Evolutionary conservation across 371 early-diverging fungal genomes (phyloP), one percentile per base, ranked within the genome.

Genomic region (Mortierella sp.): DNA sequence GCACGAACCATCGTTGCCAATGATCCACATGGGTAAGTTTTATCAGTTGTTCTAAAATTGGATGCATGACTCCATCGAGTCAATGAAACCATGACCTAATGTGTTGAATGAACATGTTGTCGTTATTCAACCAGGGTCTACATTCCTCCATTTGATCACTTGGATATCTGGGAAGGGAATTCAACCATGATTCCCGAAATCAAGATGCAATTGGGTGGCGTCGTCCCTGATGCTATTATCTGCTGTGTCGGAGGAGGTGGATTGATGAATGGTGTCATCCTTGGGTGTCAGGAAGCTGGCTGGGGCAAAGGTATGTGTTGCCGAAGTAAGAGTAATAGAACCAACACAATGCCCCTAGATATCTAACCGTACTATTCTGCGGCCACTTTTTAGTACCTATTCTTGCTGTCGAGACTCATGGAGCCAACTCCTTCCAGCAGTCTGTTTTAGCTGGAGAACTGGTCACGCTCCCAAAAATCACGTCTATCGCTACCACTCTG

Each of bases 241-340:
- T 88, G 90, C 45, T 85, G 90, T 7, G 93, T 94, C 2, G 94
- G 94, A 8, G 93, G 94, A 38, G 94, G 94, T 11, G 94, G 92
- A 0, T 70, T 92, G 67, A 71, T 94, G 38, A 90, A 90, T n/a
- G 94, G 94, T 4, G 76, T 92, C 10, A 87, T 92, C 45, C 85
- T 85, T 22, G 94, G 94, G 0, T 73, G 92, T 24, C 88, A 89
- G 53, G 87, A 84, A 41, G 83, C 86, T 19, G 88, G 85, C 7
- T 92, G 93, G 93, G 48, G 63, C 65, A 85, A 79, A 57, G 81
- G 76, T 81, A 72, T 38, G 53, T 55, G 22, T 13, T 55, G 9
- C 13, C 28, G 21, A 21, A 13, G 22, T 28, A 55, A 11, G 9
- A 22, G 15, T 22, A 28, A 10, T 11, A 55, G 6, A 24, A 2